phyloP scores from a whole-genome alignment of 2,329 filamentous ascomycete species.

The Neonectria neomacrospora region DNA sequence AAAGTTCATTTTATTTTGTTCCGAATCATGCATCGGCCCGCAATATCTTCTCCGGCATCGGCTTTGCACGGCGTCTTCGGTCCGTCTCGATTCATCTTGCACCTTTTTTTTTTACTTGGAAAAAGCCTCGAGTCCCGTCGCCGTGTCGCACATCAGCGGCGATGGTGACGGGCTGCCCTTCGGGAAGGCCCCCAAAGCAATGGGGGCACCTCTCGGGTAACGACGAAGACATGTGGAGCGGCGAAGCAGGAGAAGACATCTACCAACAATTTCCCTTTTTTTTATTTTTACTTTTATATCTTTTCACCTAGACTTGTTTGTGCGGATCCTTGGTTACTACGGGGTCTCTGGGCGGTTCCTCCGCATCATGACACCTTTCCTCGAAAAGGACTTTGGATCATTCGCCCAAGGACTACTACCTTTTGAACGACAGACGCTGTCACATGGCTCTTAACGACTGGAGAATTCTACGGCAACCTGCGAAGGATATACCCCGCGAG shows the following conservation, averaged over 20 bases:
- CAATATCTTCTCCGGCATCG: slow-evolving; percentile 41
- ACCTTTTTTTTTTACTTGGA: slow-evolving; percentile 40
- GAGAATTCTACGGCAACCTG: slow-evolving; percentile 51
- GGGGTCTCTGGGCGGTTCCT: slow-evolving; percentile 42
- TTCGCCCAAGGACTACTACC: slow-evolving; percentile 48
- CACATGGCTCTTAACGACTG: slow-evolving; percentile 52
- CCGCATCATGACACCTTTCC: slow-evolving; percentile 44
- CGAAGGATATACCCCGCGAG: slow-evolving; percentile 57
- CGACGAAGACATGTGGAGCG: slow-evolving; percentile 23
- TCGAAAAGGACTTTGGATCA: slow-evolving; percentile 49
- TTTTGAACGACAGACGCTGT: slow-evolving; percentile 51
- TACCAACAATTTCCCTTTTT: slow-evolving; percentile 41
- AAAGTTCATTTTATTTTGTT: slow-evolving; percentile 46
- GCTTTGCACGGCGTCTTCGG: slow-evolving; percentile 47
- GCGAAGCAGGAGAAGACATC: slow-evolving; percentile 36
- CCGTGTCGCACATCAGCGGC: slow-evolving; percentile 13
- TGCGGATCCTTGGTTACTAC: slow-evolving; percentile 46
- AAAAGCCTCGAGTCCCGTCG: slow-evolving; percentile 23
- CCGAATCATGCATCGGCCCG: slow-evolving; percentile 46
- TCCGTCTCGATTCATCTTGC: slow-evolving; percentile 44
- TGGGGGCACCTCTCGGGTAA: slow-evolving; percentile 6
- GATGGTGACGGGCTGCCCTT: slow-evolving; percentile 16
- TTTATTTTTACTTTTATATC: slow-evolving; percentile 39
- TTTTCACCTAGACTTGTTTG: slow-evolving; percentile 46
- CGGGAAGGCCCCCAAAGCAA: slow-evolving; percentile 7